phyloP scores from a whole-genome alignment of 352 stramenopile species.

The Phytophthora citrophthora region DNA sequence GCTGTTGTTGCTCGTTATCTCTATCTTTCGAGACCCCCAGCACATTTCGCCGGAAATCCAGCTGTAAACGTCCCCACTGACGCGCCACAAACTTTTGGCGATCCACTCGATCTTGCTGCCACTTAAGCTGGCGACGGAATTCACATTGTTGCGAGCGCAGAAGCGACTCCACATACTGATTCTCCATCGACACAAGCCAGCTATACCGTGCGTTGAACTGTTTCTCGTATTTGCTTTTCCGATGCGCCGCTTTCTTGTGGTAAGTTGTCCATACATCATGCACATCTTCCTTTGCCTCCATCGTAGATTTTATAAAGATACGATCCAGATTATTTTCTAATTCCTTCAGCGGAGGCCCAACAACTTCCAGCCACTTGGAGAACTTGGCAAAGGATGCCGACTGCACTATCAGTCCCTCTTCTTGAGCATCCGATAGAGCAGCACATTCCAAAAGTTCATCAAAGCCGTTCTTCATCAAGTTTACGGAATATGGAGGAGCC shows the following conservation, averaged over 20 bases:
- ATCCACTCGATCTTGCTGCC: slow-evolving; percentile 69
- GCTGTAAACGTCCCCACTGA: slow-evolving; percentile 55
- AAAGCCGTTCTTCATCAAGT: slow-evolving; percentile 84
- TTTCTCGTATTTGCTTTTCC: slow-evolving; percentile 49
- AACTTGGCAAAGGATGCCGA: slow-evolving; percentile 51
- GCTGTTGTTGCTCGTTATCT: background rate
- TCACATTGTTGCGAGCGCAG: slow-evolving; percentile 51
- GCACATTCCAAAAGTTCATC: slow-evolving; percentile 56
- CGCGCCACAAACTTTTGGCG: slow-evolving; percentile 67
- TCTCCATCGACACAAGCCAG: slow-evolving; percentile 51
- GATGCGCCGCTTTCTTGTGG: slow-evolving; percentile 47
- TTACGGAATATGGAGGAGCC: slow-evolving; percentile 64
- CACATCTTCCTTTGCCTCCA: slow-evolving; percentile 62
- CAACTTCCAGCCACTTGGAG: slow-evolving; percentile 68
- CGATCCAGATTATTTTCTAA: slow-evolving; percentile 68
- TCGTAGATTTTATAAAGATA: slow-evolving; percentile 58
- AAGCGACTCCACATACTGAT: slow-evolving; percentile 45
- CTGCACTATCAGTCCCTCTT: slow-evolving; percentile 16
- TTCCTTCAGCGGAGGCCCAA: slow-evolving; percentile 72
- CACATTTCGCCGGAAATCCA: slow-evolving; percentile 22
- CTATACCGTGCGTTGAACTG: slow-evolving; percentile 46
- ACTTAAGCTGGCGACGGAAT: slow-evolving; percentile 66
- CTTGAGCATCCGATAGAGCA: slow-evolving; percentile 5
- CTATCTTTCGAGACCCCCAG: slow-evolving; percentile 2
- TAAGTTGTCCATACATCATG: slow-evolving; percentile 54